Evolutionary conservation across 2,329 filamentous ascomycete species (phyloP), one percentile per base, ranked within the genome.

Genomic region (Albophoma yamanashiensis): DNA sequence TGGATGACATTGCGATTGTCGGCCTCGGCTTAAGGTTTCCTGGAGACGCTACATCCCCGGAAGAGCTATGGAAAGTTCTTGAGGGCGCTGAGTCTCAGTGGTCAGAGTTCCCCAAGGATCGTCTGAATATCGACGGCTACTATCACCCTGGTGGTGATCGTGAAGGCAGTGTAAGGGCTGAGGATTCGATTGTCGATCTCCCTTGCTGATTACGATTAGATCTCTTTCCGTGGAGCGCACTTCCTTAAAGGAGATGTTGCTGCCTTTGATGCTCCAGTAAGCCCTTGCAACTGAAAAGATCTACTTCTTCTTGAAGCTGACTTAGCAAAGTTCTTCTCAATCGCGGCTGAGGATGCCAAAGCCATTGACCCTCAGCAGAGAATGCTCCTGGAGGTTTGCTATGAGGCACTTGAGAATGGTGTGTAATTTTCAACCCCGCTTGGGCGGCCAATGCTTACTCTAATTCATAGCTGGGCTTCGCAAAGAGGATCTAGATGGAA

Each of bases 301-400:
- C 20, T 36, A 7, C 14, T 22, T 5, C 5, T 17, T 8, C 31
- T 14, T n/a, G 11, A 15, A 8, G 20, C 20, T 45, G 20, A 42
- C 12, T 14, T 22, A 47, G 6, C 7, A 14, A 25, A 81, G 79
- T 82, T 83, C 68, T 83, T 83, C 64, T 75, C 75, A 0, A 72
- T 82, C 4, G 71, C 79, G 0, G 73, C 78, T 0, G 76, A 79
- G 22, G 80, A 82, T 58, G 79, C 80, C 22, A 74, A 75, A 31
- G 78, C 81, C 3, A 78, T 82, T 59, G 81, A 83, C 57, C 80
- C 80, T 8, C 79, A 82, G 60, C 79, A 82, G 63, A 70, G 80
- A n/a, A 70, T 82, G 27, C 69, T 82, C 0, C 74, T 83, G 1
- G 81, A 83, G 61, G 70, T 75, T 8, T 77, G 75, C 3, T 82